Evolutionary conservation across 2,329 filamentous ascomycete genomes (phyloP), one percentile per base, ranked within the genome.

Genomic region (Colletotrichum gigasporum): DNA sequence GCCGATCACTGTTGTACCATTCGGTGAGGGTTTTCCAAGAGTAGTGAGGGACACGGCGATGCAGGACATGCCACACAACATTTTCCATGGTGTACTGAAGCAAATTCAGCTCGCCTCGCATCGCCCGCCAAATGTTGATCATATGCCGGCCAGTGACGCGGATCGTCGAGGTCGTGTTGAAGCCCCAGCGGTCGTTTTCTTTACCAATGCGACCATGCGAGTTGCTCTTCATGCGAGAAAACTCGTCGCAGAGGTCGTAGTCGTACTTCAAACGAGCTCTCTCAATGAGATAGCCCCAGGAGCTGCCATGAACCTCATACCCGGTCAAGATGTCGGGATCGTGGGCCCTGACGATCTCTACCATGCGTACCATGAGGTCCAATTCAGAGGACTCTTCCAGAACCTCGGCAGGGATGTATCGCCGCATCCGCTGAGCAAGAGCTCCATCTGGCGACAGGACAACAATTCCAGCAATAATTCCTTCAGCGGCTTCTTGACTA

Each of bases 31-130:
- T 91, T 28, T 85, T 84, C 79, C 92, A 92, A 2, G 90, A 83
- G 74, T 97, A 97, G 74, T 97, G 93, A 5, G 96, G 96, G 51
- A 98, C 91, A 3, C 95, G 88, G 30, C 89, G 89, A 70, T 97
- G 94, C 2, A 99, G 84, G 1, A 98, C 77, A 77, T 98, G 94
- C 81, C 96, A 98, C 0, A 89, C 92, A 4, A 98, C 93, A 71
- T 97, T 97, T 76, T 98, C 96, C 88, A 98, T 91, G 0, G 92
- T 97, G 73, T 99, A 98, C 73, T 97, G 94, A 10, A 97, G 84
- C 26, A 99, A 80, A 69, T 94, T 96, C 26, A 99, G 79, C 77
- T 97, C 95, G n/a, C 90, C 88, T 62, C 93, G 87, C 94, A 99
- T 97, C 0, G 94, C 94, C 70, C 95, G 87, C 94, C 96, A 98